A percentile compares a stretch with the other conserved stretches of the same genome.
These are phyloP conservation scores for Zymoseptoria tritici DNA, from an alignment of 2,329 filamentous ascomycete species.

Conservation along the genomic window DNA sequence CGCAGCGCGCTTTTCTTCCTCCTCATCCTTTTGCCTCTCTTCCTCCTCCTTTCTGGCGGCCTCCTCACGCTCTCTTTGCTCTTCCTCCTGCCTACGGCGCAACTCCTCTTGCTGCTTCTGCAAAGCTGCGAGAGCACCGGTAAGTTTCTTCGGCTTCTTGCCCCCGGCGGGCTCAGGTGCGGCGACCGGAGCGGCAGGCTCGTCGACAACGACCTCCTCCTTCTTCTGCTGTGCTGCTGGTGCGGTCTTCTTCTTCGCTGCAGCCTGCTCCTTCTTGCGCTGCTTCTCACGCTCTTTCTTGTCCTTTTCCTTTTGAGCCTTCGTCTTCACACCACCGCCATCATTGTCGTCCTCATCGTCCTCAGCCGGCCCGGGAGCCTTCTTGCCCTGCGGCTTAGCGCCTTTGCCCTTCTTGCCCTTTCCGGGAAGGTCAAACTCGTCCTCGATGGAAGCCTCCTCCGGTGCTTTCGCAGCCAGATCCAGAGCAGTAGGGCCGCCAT, in stretches of 20 bases:
- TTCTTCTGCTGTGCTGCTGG: slow-evolving; percentile 27
- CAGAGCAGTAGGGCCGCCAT: slow-evolving; percentile 30
- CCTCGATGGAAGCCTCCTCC: slow-evolving; percentile 61
- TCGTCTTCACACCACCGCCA: slow-evolving; percentile 68
- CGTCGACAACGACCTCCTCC: slow-evolving; percentile 34
- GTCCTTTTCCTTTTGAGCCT: slow-evolving; percentile 96
- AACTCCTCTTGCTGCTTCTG: slow-evolving; percentile 79
- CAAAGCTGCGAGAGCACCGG: slow-evolving; percentile 61
- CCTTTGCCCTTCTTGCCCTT: slow-evolving; percentile 65
- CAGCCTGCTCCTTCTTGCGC: slow-evolving; percentile 94
- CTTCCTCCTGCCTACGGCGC: slow-evolving; percentile 58
- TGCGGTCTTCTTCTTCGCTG: slow-evolving; percentile 68
- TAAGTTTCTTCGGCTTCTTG: slow-evolving; percentile 85
- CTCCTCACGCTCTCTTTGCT: slow-evolving; percentile 51
- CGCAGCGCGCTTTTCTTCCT: slow-evolving; percentile 61
- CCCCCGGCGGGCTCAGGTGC: slow-evolving; percentile 38
- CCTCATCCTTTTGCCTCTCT: slow-evolving; percentile 58
- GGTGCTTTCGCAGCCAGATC: slow-evolving; percentile 62
- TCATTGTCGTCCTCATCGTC: slow-evolving; percentile 45
- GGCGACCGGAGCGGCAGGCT: slow-evolving; percentile 40
- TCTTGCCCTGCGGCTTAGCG: slow-evolving; percentile 42
- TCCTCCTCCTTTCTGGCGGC: slow-evolving; percentile 59
- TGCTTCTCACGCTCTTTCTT: slow-evolving; percentile 99
- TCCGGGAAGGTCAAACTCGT: slow-evolving; percentile 69
- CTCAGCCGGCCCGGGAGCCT: slow-evolving; percentile 43